Evolutionary conservation across 306 rosid species (phyloP), one percentile per base, ranked within the genome.

Genomic region (Alnus glutinosa): DNA sequence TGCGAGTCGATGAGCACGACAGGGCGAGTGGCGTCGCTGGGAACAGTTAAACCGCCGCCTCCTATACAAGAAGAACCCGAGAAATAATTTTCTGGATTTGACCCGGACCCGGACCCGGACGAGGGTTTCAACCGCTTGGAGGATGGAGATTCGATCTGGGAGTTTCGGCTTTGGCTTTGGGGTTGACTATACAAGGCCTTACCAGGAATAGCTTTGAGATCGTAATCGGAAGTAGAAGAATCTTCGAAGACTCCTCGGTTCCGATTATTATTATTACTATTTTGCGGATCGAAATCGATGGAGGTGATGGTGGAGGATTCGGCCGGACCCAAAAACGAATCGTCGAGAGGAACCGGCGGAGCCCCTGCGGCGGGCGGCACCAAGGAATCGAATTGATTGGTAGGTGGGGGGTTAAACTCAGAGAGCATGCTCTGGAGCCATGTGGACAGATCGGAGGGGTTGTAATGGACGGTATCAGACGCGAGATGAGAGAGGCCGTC

Each of bases 381-480:
- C 47, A 84, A 55, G 14, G 84, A 68, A 50, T 86, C 86, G n/a
- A 89, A 84, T 19, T 30, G 34, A 83, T 77, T 55, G 30, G 86
- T 76, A n/a, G 86, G 64, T 23, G 10, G 30, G 3, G 90, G 88
- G 18, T 87, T 86, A 14, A 86, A 80, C 85, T 83, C 97, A 1
- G 87, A 70, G 7, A 95, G 84, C 94, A 95, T 90, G 55, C 86
- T 83, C 54, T 88, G 88, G 0, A 95, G 82, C 97, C 97, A 93
- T 30, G 87, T 89, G 0, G 91, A 87, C 9, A 95, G 87, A 73
- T 95, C 99, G 6, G 99, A 76, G 0, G 99, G 99, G 68, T 95
- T 95, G 84, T 83, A 89, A 61, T 95, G 98, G 5, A 87, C 83
- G 2, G 93, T 89, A 0, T 89, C 96, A 0, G 84, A 76, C 0